These are phyloP conservation scores for Plasmodium cynomolgi DNA, from an alignment of 169 alveolate genomes.

Conservation along the genomic window DNA sequence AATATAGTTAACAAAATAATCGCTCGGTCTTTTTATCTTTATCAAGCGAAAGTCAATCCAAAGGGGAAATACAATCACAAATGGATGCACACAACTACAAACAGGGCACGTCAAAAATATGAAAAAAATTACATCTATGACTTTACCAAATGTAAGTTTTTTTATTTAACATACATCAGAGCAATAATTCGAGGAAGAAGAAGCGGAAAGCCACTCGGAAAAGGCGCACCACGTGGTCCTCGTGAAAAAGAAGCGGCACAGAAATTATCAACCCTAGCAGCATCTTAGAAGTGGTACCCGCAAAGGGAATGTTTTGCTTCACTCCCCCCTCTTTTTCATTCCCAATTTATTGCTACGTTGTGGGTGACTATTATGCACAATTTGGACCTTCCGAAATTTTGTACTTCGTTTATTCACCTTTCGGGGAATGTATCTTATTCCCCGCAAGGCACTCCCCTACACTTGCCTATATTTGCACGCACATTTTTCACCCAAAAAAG, in stretches of 20 bases:
- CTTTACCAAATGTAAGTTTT: constrained; percentile 56
- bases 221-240: neutral
- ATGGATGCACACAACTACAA: neutral
- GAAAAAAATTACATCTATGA: constrained; percentile 31
- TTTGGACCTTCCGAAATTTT: neutral
- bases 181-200: neutral
- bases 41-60: constrained; percentile 3
- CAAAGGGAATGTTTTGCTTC: neutral
- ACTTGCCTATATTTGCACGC: neutral
- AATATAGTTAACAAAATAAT: constrained; percentile 49
- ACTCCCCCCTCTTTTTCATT: neutral
- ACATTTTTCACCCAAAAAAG: too few relatives aligned
- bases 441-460: neutral
- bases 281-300: neutral
- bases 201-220: neutral
- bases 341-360: neutral
- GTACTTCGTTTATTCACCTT: neutral
- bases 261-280: neutral
- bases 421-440: neutral
- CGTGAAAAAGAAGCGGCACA: neutral
- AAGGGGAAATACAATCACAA: neutral
- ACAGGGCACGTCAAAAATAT: constrained; percentile 10
- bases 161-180: constrained; percentile 43
- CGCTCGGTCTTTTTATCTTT: constrained; percentile 23
- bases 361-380: neutral